Conservation (phyloP, 2,329 filamentous ascomycete genomes). For the Sphaerulina populicola region DNA sequence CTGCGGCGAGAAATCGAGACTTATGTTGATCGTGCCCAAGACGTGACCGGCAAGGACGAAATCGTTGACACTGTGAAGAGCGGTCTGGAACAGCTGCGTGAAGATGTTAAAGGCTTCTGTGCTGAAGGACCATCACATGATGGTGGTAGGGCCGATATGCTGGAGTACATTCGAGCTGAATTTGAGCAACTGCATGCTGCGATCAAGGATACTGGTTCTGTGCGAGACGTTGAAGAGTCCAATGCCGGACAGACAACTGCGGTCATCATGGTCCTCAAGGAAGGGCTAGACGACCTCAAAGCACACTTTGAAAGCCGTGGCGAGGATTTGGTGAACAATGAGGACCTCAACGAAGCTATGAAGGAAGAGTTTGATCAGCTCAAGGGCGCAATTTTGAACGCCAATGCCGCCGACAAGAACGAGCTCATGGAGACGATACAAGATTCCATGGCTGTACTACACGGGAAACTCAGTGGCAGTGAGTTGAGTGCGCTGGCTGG, state of each 20-base stretch:
- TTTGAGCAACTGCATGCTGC: slow-evolving; percentile 55
- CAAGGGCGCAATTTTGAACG: slow-evolving; percentile 63
- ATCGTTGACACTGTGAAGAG: slow-evolving; percentile 61
- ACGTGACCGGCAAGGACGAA: slow-evolving; percentile 64
- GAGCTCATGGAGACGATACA: slow-evolving; percentile 55
- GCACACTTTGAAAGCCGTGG: slow-evolving; percentile 19
- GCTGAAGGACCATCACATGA: slow-evolving; percentile 39
- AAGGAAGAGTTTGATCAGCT: slow-evolving; percentile 76
- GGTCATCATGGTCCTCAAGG: slow-evolving; percentile 29
- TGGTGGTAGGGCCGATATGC: slow-evolving; percentile 39
- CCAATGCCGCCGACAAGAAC: slow-evolving; percentile 49
- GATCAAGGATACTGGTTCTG: slow-evolving; percentile 37
- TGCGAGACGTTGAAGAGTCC: slow-evolving; percentile 21
- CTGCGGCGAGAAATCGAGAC: slow-evolving; percentile 71
- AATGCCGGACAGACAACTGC: slow-evolving; percentile 24
- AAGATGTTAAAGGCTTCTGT: slow-evolving; percentile 49
- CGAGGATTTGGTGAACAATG: slow-evolving; percentile 27
- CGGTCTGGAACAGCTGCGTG: slow-evolving; percentile 57
- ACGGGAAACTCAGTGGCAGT: slow-evolving; percentile 37
- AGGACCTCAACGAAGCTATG: slow-evolving; percentile 58
- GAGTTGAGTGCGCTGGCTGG: slow-evolving; percentile 26
- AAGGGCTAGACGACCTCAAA: slow-evolving; percentile 30
- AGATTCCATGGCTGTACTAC: slow-evolving; percentile 43
- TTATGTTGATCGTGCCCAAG: slow-evolving; percentile 66
- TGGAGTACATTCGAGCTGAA: slow-evolving; percentile 47